Evolutionary conservation across 305 asterid species (phyloP).

Genomic region (Fraxinus albicans): DNA sequence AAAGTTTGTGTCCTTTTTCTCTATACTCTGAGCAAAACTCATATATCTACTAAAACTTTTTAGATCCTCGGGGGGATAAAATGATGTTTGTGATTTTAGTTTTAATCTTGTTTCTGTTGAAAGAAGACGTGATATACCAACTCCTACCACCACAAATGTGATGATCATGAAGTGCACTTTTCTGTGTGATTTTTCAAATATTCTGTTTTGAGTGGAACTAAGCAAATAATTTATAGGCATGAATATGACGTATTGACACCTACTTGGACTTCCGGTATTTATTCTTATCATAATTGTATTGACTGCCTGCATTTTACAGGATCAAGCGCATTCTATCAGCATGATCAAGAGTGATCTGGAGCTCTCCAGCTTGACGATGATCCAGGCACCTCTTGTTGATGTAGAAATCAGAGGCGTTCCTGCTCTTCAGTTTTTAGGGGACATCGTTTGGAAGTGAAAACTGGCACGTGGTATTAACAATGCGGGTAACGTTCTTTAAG

Average conservation of each 20-base stretch:
- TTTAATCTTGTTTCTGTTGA: not conserved
- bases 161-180: not conserved
- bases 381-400: slow-evolving; percentile 83
- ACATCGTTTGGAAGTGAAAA: slow-evolving; percentile 68
- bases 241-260: not conserved
- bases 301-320: slow-evolving; percentile 40
- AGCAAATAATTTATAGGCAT: not conserved
- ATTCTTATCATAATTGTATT: slow-evolving; percentile 3
- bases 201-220: not conserved
- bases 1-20: not conserved
- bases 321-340: slow-evolving; percentile 66
- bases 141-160: not conserved
- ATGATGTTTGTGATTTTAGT: not conserved
- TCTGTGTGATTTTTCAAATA: not conserved
- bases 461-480: not conserved
- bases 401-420: slow-evolving; percentile 89
- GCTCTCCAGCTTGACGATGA: slow-evolving; percentile 55
- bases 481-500: slow-evolving; percentile 8
- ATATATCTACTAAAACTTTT: not conserved
- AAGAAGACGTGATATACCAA: not conserved
- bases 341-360: slow-evolving; percentile 54
- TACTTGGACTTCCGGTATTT: not conserved
- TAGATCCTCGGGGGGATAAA: not conserved
- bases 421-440: slow-evolving; percentile 88
- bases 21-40: not conserved